phyloP scores from a whole-genome alignment of 2,329 filamentous ascomycete species.

The Exophiala calicioides region DNA sequence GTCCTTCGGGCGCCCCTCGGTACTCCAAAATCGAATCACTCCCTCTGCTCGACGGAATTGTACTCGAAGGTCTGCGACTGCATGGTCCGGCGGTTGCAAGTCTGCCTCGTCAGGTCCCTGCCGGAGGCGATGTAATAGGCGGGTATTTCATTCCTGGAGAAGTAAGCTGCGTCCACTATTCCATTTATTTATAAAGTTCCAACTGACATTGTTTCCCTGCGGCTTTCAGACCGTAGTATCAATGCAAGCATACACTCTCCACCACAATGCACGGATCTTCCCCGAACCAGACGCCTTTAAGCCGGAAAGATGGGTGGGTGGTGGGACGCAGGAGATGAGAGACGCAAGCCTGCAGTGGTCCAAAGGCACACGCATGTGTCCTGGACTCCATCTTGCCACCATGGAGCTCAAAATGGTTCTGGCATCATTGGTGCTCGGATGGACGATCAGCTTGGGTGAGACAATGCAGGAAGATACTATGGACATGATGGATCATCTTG shows the following conservation, averaged over 20 bases:
- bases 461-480: slow-evolving; percentile 7
- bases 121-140: not conserved
- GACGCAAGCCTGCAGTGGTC: slow-evolving; percentile 6
- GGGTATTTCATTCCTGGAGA: slow-evolving; percentile 8
- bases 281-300: slow-evolving; percentile 11
- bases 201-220: too few species aligned
- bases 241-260: slow-evolving; percentile 3
- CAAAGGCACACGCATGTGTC: slow-evolving; percentile 10
- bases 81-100: slow-evolving; percentile 5
- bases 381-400: slow-evolving; percentile 1
- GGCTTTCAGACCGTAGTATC: slow-evolving; percentile 3
- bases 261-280: slow-evolving; percentile 14
- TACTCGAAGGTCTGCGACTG: slow-evolving; percentile 5
- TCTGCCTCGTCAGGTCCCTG: slow-evolving; percentile 3
- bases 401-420: slow-evolving; percentile 8
- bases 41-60: slow-evolving; percentile 2
- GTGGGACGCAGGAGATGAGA: slow-evolving; percentile 8
- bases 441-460: not conserved
- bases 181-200: too few species aligned
- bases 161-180: not conserved
- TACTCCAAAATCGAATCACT: slow-evolving; percentile 3
- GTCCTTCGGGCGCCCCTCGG: not conserved
- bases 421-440: not conserved
- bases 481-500: slow-evolving; percentile 9
- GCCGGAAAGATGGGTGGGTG: slow-evolving; percentile 16